These are phyloP conservation scores for Rhexocercosporidium sp. DNA, from an alignment of 2,329 filamentous ascomycete species.

Conservation along the genomic window DNA sequence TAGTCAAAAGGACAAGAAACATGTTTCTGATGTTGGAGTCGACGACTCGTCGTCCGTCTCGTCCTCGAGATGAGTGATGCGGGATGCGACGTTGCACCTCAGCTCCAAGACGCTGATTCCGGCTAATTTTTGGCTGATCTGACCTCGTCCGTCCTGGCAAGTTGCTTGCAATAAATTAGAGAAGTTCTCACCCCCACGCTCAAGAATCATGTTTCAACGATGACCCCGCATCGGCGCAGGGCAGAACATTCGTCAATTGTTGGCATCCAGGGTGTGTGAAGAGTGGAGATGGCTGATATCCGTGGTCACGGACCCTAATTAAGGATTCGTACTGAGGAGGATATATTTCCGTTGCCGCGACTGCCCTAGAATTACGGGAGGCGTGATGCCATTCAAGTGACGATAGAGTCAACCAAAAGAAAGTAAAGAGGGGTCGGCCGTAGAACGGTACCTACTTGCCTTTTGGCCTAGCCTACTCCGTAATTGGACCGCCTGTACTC, in stretches of 20 bases:
- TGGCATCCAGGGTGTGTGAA: constrained; percentile 13
- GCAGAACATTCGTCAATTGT: constrained; percentile 6
- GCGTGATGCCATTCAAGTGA: background rate
- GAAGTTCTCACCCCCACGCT: constrained; percentile 25
- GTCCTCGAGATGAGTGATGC: constrained; percentile 6
- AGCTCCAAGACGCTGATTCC: constrained; percentile 3
- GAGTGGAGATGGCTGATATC: background rate
- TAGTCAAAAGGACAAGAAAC: background rate
- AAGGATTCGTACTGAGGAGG: constrained; percentile 1
- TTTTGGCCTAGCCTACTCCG: background rate
- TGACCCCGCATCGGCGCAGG: constrained; percentile 24
- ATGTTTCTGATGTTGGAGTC: background rate
- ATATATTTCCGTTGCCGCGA: constrained; percentile 19
- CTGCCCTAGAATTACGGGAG: constrained; percentile 4
- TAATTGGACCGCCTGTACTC: too few species aligned
- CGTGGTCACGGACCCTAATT: constrained; percentile 3
- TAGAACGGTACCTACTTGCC: background rate
- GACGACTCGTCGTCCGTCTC: background rate
- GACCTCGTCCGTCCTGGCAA: background rate
- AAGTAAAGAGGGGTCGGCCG: background rate
- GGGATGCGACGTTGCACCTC: constrained; percentile 7
- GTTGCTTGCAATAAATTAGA: background rate
- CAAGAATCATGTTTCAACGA: constrained; percentile 24
- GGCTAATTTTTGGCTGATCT: constrained; percentile 6
- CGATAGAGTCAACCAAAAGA: constrained; percentile 2